These are phyloP conservation scores for Ampelocalamus luodianensis DNA, from an alignment of 176 grass and related monocot species.

Conservation along the genomic window DNA sequence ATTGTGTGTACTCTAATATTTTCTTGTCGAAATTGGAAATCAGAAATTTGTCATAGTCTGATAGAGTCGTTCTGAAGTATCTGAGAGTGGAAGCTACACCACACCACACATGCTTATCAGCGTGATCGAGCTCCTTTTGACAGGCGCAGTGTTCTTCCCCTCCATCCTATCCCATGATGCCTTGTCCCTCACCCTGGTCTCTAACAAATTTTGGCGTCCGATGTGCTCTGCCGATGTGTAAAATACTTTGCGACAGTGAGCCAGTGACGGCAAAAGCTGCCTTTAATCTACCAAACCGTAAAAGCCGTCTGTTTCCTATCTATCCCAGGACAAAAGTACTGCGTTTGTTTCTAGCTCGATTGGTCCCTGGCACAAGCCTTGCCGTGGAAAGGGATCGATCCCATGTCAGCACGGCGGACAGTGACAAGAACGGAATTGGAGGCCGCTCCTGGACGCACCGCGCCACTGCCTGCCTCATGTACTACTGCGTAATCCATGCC, in stretches of 20 bases:
- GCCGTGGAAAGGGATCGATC: slow-evolving; percentile 37
- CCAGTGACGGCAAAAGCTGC: background rate
- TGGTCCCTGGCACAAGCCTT: background rate
- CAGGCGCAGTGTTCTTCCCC: background rate
- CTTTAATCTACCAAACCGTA: background rate
- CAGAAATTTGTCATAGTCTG: background rate
- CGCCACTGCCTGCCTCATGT: background rate
- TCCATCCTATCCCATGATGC: background rate
- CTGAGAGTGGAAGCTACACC: background rate
- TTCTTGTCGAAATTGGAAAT: too few relatives aligned
- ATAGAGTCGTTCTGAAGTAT: background rate
- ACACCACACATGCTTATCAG: background rate
- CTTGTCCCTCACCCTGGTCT: background rate
- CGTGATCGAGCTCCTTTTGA: background rate
- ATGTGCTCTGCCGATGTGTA: slow-evolving; percentile 35
- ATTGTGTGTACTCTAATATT: background rate
- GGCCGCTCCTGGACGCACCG: background rate
- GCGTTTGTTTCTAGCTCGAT: background rate
- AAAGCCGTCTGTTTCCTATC: background rate
- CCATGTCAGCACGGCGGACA: background rate
- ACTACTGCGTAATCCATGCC: slow-evolving; percentile 7
- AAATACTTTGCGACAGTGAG: background rate
- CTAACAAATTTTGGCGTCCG: background rate
- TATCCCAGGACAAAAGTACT: background rate
- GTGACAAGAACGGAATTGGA: slow-evolving; percentile 18